These are phyloP conservation scores for Epichloe scottii DNA, from an alignment of 2,329 filamentous ascomycete species.

Conservation along the genomic window DNA sequence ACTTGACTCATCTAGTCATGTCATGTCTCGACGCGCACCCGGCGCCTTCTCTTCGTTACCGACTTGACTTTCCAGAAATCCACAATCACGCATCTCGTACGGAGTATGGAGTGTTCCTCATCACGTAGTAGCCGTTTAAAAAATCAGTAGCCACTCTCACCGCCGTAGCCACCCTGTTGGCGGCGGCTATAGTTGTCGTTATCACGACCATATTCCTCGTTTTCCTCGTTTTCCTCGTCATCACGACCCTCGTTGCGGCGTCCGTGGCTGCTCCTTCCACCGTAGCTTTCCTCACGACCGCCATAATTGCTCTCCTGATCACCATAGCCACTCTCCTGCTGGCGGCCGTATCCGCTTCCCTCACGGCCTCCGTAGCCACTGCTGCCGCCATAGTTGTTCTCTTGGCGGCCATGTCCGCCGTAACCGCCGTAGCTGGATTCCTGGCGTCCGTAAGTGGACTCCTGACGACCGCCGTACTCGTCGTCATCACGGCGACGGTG, in stretches of 20 bases:
- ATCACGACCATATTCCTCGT: conserved; percentile 3
- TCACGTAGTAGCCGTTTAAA: no score
- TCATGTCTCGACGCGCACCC: neutral
- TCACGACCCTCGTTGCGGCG: conserved; percentile 6
- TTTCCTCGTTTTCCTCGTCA: conserved; percentile 1
- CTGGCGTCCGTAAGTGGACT: conserved; percentile 10
- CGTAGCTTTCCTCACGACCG: conserved; percentile 13
- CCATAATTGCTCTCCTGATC: conserved; percentile 7
- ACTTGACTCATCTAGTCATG: neutral
- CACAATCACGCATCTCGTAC: no score
- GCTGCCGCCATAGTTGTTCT: conserved; percentile 6
- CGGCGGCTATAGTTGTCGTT: conserved; percentile 6
- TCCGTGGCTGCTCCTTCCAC: conserved; percentile 7
- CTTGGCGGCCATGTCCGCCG: conserved; percentile 8
- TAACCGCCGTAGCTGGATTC: conserved; percentile 13
- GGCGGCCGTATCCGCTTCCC: conserved; percentile 6
- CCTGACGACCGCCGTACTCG: conserved; percentile 11
- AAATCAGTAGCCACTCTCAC: conserved; percentile 8
- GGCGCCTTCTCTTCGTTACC: no score
- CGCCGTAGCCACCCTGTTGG: conserved; percentile 16
- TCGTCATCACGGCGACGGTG: conserved; percentile 4
- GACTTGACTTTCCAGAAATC: no score
- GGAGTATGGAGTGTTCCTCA: no score
- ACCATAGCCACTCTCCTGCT: conserved; percentile 10
- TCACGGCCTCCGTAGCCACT: conserved; percentile 7